Base-by-base conservation (phyloP, 345 rosid genomes). In the Streptanthus diversifolius region DNA sequence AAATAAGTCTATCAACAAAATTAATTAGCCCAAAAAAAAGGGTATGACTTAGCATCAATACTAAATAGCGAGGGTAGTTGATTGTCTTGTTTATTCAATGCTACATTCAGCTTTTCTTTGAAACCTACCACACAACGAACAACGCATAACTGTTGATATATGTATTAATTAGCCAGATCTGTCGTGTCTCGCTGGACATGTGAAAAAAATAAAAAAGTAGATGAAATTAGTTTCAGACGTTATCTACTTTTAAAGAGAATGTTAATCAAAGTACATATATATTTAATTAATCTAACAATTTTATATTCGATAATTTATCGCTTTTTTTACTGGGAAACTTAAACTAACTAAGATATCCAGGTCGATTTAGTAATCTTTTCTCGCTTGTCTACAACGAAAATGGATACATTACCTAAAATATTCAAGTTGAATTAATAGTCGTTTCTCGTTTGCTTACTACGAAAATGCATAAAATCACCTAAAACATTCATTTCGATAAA, bases 151-250 rank as follows among this genome's bases (percentile, higher is more conserved):
- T 61, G 40, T 60, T 48, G n/a, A n/a, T n/a, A n/a, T n/a, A n/a
- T n/a, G n/a, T n/a, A 48, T 35, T 13, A 15, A 35, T 47, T 55
- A 35, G 22, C 9, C 57, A 27, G 11, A 32, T 8, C 33, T 32
- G 57, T 24, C 66, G 41, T 60, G 14, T 49, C 27, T 70, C 48
- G 39, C 17, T 70, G 58, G 58, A 45, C 74, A 45, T 58, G 27
- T 35, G 21, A 37, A 22, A 44, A 33, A 29, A 33, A 29, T 2
- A 45, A n/a, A 19, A 22, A 47, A 45, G 18, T 70, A 45, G 15
- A 43, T 59, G 30, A 59, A 43, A 19, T 21, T 44, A 33, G n/a
- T 14, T 47, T 30, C 44, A 21, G 0, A 7, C 6, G 13, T 25
- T 43, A 14, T 43, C 11, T 43, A 32, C 15, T 24, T 36, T 35